These are phyloP conservation scores for Botrytis cinerea DNA, from an alignment of 2,329 filamentous ascomycete genomes.

Conservation along the genomic window DNA sequence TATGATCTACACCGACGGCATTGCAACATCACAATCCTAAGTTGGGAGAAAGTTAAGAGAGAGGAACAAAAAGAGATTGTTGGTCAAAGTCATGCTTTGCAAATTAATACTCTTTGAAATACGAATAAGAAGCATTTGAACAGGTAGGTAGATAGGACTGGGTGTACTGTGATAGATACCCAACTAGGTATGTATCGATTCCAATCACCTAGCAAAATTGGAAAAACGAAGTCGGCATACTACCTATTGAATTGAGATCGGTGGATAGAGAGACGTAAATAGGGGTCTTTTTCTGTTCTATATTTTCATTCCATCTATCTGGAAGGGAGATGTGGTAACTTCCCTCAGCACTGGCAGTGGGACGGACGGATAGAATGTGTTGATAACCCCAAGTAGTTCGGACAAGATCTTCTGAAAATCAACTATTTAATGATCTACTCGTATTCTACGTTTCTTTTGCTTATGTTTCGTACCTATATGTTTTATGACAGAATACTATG, in stretches of 20 bases:
- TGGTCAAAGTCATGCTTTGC: background rate
- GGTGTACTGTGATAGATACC: background rate
- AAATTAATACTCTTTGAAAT: background rate
- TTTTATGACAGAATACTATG: background rate
- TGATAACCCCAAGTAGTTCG: background rate
- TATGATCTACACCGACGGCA: background rate
- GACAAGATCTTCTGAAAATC: background rate
- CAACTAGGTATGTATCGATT: background rate
- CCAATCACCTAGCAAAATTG: background rate
- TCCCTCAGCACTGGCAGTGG: background rate
- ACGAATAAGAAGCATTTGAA: background rate
- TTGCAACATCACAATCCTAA: background rate
- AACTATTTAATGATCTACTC: background rate
- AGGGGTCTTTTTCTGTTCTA: background rate
- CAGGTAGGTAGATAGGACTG: background rate
- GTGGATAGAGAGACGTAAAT: background rate
- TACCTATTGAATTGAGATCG: background rate
- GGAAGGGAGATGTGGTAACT: background rate
- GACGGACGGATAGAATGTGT: background rate
- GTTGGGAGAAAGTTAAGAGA: background rate
- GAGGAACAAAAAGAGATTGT: background rate
- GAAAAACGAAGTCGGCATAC: background rate
- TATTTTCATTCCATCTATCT: background rate
- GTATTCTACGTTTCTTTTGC: background rate
- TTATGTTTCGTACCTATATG: background rate